Percentiles rank a stretch among this genome's conserved stretches.
Evolutionary conservation across 1,284 basidiomycete species (phyloP).

Genomic region (Cutaneotrichosporon sp.): DNA sequence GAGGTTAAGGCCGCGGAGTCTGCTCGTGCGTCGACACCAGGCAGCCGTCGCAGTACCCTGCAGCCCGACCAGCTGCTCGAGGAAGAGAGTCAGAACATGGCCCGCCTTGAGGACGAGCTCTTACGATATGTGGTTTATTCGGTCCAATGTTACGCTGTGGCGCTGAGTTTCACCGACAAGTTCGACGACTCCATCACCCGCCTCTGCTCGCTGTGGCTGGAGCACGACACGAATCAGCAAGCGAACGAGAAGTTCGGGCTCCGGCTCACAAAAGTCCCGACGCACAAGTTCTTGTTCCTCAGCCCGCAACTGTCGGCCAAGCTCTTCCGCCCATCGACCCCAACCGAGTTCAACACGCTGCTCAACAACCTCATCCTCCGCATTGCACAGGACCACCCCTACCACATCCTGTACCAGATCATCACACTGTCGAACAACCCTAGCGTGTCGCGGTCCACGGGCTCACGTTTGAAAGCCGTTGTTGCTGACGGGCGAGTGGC

Average conservation of each 20-base stretch:
- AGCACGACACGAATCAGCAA: conserved; percentile 57
- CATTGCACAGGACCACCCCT: conserved; percentile 88
- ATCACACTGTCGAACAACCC: conserved; percentile 59
- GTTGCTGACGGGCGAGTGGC: conserved; percentile 57
- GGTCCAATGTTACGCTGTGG: conserved; percentile 77
- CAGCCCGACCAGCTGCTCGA: conserved; percentile 59
- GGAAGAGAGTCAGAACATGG: conserved; percentile 57
- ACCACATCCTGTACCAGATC: conserved; percentile 88
- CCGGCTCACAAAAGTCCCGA: conserved; percentile 61
- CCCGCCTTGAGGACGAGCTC: conserved; percentile 62
- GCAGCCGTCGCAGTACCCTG: conserved; percentile 30
- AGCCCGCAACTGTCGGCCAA: conserved; percentile 90
- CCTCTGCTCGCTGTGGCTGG: conserved; percentile 86
- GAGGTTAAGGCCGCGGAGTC: conserved; percentile 35
- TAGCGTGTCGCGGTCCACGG: conserved; percentile 6
- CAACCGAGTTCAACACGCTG: conserved; percentile 61
- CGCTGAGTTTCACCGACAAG: conserved; percentile 66
- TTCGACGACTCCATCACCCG: conserved; percentile 77
- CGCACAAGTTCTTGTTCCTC: conserved; percentile 84
- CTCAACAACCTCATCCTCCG: conserved; percentile 68
- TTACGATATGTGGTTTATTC: conserved; percentile 70
- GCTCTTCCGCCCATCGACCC: conserved; percentile 59
- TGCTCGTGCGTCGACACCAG: conserved; percentile 27
- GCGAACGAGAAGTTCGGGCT: conserved; percentile 59
- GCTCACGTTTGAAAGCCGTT: conserved; percentile 9